Evolutionary conservation across 768 basidiomycete species (phyloP), one percentile per base, ranked within the genome.

Genomic region (Podaxis sp.): DNA sequence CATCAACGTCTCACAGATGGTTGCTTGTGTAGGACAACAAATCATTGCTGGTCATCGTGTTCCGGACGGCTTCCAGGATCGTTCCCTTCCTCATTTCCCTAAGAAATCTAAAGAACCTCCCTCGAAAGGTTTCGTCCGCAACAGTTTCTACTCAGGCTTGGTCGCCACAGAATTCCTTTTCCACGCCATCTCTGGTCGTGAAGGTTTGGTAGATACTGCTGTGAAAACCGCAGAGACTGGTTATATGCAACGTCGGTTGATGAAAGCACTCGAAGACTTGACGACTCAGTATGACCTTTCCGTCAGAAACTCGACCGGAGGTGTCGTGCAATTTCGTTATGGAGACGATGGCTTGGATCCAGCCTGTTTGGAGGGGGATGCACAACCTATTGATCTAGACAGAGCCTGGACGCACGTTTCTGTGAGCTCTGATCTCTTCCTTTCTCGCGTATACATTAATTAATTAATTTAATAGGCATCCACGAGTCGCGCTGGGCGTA

Each of bases 161-260:
- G 80, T 84, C 0, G 91, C 97, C 0, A 96, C 96, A 17, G 97
- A 99, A 71, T 99, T 99, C 78, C 74, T 99, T 58, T 99, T 99
- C 81, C 97, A 99, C 76, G 97, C 97, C 59, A 98, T 99, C 68
- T 97, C 96, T 13, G 97, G 97, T 62, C 90, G 97, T 69, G 97
- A 99, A 78, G 97, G 97, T 76, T 77, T 99, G 57, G 96, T 99
- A 70, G 97, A 99, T 77, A 99, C 97, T 0, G 97, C 97, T 26
- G 97, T 99, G 76, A 99, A 99, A 78, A 99, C 97, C 0, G 97
- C 97, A 13, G 97, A 99, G 76, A 99, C 97, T 1, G 97, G 97
- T 46, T 99, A 99, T 78, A 99, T 99, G 96, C 95, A 96, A 71
- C 87, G 97, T 55, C 92, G 97, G 61, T 76, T 99, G 65, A 99